Conservation (phyloP, 2,329 filamentous ascomycete genomes). For the Ascochyta lentis region DNA sequence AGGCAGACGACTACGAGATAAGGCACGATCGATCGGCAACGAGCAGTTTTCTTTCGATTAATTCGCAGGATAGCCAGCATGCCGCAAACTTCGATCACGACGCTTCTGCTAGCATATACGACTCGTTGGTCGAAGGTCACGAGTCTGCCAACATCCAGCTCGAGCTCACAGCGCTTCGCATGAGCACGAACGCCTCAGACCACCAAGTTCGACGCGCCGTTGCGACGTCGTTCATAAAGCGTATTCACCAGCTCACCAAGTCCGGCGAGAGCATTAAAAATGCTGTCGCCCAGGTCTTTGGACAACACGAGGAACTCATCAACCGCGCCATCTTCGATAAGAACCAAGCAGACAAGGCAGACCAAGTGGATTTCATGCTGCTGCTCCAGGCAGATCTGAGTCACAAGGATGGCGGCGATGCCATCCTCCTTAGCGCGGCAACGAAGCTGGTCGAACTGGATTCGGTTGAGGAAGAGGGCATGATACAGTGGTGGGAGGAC, state of each 20-base stretch:
- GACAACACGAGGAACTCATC: conserved; percentile 65
- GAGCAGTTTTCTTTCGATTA: conserved; percentile 75
- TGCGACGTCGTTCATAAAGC: conserved; percentile 82
- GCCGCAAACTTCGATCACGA: conserved; percentile 81
- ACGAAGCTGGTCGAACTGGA: conserved; percentile 88
- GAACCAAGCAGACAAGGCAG: conserved; percentile 59
- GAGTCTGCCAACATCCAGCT: conserved; percentile 86
- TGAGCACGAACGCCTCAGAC: conserved; percentile 89
- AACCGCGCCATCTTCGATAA: conserved; percentile 66
- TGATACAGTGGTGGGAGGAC: conserved; percentile 88
- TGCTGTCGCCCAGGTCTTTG: conserved; percentile 52
- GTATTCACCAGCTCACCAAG: conserved; percentile 74
- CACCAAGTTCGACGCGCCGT: conserved; percentile 86
- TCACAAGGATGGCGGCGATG: conserved; percentile 67
- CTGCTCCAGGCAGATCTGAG: conserved; percentile 81
- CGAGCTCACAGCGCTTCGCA: conserved; percentile 91
- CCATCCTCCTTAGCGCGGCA: conserved; percentile 76
- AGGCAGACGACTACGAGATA: conserved; percentile 51
- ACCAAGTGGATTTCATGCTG: conserved; percentile 86
- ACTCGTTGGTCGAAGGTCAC: conserved; percentile 76
- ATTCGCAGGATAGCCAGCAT: conserved; percentile 64
- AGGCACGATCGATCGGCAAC: conserved; percentile 65
- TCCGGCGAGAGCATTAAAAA: conserved; percentile 47
- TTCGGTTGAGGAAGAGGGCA: conserved; percentile 85
- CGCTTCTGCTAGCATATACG: conserved; percentile 83